These are phyloP conservation scores for Tulasnella calospora DNA, from an alignment of 768 basidiomycete species.

Conservation along the genomic window DNA sequence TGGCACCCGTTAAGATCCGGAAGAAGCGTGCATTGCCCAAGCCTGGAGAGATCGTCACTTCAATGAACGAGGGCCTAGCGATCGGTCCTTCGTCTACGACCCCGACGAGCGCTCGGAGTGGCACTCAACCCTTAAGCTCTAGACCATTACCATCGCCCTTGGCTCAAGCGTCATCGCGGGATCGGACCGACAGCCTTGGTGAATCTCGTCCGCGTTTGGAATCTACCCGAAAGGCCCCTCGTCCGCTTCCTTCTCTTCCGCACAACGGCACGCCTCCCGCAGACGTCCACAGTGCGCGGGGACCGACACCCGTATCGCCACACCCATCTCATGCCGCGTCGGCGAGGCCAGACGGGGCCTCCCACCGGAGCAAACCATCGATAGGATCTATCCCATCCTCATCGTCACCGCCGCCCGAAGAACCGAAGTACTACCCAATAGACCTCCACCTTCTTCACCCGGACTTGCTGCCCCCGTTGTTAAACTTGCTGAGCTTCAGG, in stretches of 20 bases:
- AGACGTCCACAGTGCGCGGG: neutral
- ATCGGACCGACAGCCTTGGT: neutral
- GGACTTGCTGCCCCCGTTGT: constrained; percentile 49
- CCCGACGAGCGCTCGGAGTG: neutral
- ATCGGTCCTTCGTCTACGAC: neutral
- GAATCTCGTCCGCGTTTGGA: neutral
- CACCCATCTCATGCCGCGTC: constrained; percentile 5
- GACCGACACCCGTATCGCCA: neutral
- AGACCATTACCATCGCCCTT: neutral
- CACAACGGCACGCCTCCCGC: neutral
- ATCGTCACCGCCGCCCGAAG: neutral
- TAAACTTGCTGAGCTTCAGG: constrained; percentile 62
- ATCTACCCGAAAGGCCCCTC: neutral
- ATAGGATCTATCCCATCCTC: neutral
- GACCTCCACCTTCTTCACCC: constrained; percentile 52
- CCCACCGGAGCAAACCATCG: neutral
- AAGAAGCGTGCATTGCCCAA: constrained; percentile 10
- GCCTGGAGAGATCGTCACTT: neutral
- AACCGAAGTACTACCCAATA: constrained; percentile 41
- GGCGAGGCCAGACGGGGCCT: neutral
- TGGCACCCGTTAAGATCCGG: neutral
- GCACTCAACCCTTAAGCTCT: neutral
- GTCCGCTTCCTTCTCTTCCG: neutral
- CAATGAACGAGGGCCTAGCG: neutral
- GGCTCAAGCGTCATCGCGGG: neutral